Base-by-base conservation (phyloP, 1,284 basidiomycete genomes). In the Trichosporon sp. region DNA sequence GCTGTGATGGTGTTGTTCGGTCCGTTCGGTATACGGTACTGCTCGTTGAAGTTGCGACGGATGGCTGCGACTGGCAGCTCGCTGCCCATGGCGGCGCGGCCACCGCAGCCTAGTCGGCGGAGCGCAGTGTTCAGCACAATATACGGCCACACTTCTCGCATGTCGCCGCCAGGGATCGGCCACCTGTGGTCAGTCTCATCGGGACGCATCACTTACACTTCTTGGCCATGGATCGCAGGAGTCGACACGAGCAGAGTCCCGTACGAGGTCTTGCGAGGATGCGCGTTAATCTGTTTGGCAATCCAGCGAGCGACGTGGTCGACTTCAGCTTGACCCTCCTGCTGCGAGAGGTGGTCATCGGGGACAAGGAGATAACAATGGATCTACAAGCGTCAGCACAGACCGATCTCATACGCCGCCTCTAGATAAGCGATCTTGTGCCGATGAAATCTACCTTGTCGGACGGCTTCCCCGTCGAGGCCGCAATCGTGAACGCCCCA, bases 51-150 rank as follows among this genome's bases (percentile, higher is more conserved):
- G 68, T 82, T 82, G 25, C 79, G 75, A 42, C 78, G 75, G 12
- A 82, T 73, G 3, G 80, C 75, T 2, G 79, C 75, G 8, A 79
- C 79, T 35, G 63, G 62, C 3, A 56, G 15, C 44, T 82, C 80
- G 69, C 78, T 75, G n/a, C 79, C 78, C 73, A 82, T 75, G 0
- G 77, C 73, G 7, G 81, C 81, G 64, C 81, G 75, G 31, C 80
- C 81, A 65, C 81, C 80, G 65, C 81, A 82, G 15, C 81, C 81
- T 12, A 82, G 69, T 7, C 81, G 73, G 18, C 81, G 71, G 6
- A 82, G 70, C 32, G 75, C 79, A 3, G 81, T 82, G 66, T 78
- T 81, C 51, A 82, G 77, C 11, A 78, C 72, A n/a, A 80, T 74
- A 60, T 75, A 80, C 1, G 80, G 80, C 68, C 75, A 77, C 2